Base-by-base conservation (phyloP, 768 basidiomycete genomes). In the Boletus subcaerulescens region DNA sequence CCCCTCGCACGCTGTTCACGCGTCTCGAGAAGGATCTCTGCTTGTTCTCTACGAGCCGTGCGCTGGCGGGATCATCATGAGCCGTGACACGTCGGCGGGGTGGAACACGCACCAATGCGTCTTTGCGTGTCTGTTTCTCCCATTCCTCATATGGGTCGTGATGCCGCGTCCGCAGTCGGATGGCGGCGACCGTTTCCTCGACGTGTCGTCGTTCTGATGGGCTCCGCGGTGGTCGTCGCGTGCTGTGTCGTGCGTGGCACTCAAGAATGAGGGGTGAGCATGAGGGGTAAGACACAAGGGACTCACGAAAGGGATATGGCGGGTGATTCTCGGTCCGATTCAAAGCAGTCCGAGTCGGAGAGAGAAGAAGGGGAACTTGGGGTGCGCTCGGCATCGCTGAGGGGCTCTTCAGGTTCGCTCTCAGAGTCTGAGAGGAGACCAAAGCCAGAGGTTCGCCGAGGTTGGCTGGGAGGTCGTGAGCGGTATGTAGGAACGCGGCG, bases 381-480 rank as follows among this genome's bases (percentile, higher is more conserved):
- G 24, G 59, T n/a, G 64, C 59, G 48, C 6, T 76, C 76, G 1
- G 68, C 73, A 40, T 78, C 78, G 42, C 74, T 74, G 40, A 71
- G 64, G 15, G 69, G 64, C 13, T 66, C 61, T 3, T 67, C 70
- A n/a, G 50, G 41, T 18, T 68, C 66, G 47, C 63, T 70, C 24
- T 74, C 68, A 10, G 81, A 83, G 53, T 82, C 80, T 6, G 80
- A 77, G 31, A 77, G 76, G 5, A 83, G 65, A 15, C 82, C 82
- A 60, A 82, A 86, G 7, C 80, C 80, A 14, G 81, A 83, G 5
- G 74, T 70, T 35, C 74, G 68, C n/a, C 78, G 69, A 13, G 42
- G 24, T 3, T 38, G 13, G 40, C 68, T 65, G 33, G 29, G 32
- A 20, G 7, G 29, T 6, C n/a, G 13, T 60, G 33, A 50, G 50